phyloP scores from a whole-genome alignment of 441 rosid species.

The Gossypium armourianum region DNA sequence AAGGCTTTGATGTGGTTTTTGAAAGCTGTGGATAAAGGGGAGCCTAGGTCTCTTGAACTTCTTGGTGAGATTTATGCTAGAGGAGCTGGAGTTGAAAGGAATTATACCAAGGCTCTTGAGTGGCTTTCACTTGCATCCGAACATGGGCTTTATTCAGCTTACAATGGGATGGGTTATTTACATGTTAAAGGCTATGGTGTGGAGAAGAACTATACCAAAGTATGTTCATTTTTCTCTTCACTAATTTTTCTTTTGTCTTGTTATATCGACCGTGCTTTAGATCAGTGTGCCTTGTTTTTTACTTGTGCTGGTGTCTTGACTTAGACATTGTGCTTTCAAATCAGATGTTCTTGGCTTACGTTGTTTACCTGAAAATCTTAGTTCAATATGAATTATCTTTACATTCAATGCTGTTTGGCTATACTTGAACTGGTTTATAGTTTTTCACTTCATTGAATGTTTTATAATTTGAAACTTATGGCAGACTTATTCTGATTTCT shows the following conservation, averaged over 20 bases:
- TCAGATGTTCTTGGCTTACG: not conserved
- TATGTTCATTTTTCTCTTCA: constrained; percentile 21
- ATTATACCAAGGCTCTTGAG: constrained; percentile 76
- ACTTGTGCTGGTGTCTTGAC: not conserved
- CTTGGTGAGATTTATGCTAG: constrained; percentile 89
- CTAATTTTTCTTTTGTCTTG: not conserved
- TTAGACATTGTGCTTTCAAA: not conserved
- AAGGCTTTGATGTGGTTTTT: constrained; percentile 84
- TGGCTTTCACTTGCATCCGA: constrained; percentile 78
- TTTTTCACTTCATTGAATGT: not conserved
- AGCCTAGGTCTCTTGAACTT: constrained; percentile 86
- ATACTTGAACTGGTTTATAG: not conserved
- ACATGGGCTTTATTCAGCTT: constrained; percentile 71
- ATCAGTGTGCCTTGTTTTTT: not conserved
- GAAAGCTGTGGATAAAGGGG: constrained; percentile 82
- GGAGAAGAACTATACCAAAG: constrained; percentile 78
- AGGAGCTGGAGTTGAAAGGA: constrained; percentile 95
- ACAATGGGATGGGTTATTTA: constrained; percentile 84
- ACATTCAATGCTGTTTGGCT: not conserved
- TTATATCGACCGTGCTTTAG: not conserved
- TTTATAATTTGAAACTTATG: not conserved
- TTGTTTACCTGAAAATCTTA: not conserved
- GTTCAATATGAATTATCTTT: not conserved
- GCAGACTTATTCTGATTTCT: not conserved
- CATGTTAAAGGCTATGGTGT: constrained; percentile 93